Evolutionary conservation across 2,329 filamentous ascomycete species (phyloP).

Genomic region (Trichoderma citrinoviride): DNA sequence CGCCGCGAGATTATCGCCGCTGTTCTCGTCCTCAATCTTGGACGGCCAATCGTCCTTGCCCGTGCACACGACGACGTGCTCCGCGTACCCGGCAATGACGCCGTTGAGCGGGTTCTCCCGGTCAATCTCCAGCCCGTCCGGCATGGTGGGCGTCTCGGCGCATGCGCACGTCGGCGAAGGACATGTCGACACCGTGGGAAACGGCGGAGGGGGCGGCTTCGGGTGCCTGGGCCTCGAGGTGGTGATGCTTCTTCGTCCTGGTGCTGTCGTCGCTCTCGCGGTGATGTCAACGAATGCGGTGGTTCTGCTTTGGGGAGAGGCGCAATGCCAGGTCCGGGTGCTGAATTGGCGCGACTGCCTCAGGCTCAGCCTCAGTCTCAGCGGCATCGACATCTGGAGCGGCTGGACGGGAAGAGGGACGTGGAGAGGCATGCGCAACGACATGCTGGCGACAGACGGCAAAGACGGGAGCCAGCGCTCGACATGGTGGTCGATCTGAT

Average conservation of each 20-base stretch:
- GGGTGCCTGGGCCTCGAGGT: not conserved
- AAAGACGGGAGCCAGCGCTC: not conserved
- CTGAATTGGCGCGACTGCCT: not conserved
- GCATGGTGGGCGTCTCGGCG: slow-evolving; percentile 62
- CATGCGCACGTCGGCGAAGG: slow-evolving; percentile 76
- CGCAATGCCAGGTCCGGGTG: not conserved
- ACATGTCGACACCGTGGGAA: slow-evolving; percentile 55
- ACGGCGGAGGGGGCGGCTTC: slow-evolving; percentile 32
- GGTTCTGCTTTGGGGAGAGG: not conserved
- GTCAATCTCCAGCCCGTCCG: slow-evolving; percentile 71
- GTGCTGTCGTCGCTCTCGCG: not conserved
- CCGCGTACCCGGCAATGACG: slow-evolving; percentile 72
- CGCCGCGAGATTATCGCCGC: slow-evolving; percentile 62
- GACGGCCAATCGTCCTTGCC: slow-evolving; percentile 78
- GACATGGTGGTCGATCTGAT: slow-evolving; percentile 2
- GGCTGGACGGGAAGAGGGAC: not conserved
- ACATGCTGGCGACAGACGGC: slow-evolving; percentile 13
- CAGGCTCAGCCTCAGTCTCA: not conserved
- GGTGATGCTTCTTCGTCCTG: not conserved
- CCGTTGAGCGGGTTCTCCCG: slow-evolving; percentile 66
- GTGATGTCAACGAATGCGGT: not conserved
- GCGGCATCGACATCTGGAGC: not conserved
- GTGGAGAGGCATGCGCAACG: slow-evolving; percentile 5
- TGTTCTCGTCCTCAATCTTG: slow-evolving; percentile 78
- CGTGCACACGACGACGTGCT: slow-evolving; percentile 82